Base-by-base conservation (phyloP, 1,139 yeast genomes). In the Eremothecium gossypii region DNA sequence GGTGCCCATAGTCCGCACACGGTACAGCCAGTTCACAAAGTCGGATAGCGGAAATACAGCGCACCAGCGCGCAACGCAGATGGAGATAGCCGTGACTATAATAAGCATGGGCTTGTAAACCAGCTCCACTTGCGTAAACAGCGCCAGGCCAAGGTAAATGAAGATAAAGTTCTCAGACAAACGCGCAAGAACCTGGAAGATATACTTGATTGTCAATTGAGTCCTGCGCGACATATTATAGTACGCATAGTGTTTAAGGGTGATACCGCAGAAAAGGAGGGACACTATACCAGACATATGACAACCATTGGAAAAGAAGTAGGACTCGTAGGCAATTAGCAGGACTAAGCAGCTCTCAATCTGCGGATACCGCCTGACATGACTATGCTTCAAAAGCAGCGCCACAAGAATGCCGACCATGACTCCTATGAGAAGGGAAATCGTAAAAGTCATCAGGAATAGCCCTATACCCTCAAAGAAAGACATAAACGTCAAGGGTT, bases 281-380 rank as follows among this genome's bases (percentile, higher is more conserved):
- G 96, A 86, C 7, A 93, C 99, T 54, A 91, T 93, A 39, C 99
- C 99, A 6, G 96, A 87, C 98, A 91, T 91, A 61, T 93, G 98
- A 53, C 98, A 93, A 35, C 98, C 99, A 60, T 91, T 93, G 39
- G 97, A 89, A 64, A 93, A 91, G 69, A 93, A 93, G 61, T 93
- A 93, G 0, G 97, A 85, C 53, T 89, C 95, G 60, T 93, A 93
- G 7, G 98, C 96, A 61, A 89, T 82, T 50, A 93, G 67, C 40
- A 91, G 68, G 23, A 93, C 95, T 48, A 93, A 65, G 62, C 98
- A 91, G 14, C 96, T 85, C 68, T 93, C 99, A 54, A 91, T 86
- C 61, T 89, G 95, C 10, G 98, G 97, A 62, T 84, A 86, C 52
- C 98, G 70, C 65, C 97, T 73, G 38, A 93, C 80, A 55, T 87